Evolutionary conservation across 441 rosid genomes (phyloP).

Genomic region (Gossypium schwendimanii): DNA sequence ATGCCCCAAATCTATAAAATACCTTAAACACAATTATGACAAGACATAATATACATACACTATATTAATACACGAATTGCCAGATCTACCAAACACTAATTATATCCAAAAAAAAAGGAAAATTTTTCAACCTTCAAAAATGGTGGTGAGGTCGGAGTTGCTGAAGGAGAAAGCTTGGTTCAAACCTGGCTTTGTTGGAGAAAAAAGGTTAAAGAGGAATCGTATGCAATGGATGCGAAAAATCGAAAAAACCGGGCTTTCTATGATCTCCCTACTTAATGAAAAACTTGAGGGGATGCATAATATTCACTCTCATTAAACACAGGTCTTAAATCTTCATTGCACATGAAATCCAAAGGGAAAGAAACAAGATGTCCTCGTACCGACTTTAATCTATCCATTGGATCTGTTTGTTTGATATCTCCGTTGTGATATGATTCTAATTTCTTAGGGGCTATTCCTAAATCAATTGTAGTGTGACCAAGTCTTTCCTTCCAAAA

Average conservation of each 20-base stretch:
- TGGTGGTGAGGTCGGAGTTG: too few relatives aligned
- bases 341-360: slow-evolving; percentile 88
- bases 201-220: background rate
- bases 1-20: too few relatives aligned
- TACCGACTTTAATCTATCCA: slow-evolving; percentile 57
- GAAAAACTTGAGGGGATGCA: slow-evolving; percentile 86
- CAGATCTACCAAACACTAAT: too few relatives aligned
- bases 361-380: slow-evolving; percentile 90
- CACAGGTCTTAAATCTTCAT: slow-evolving; percentile 91
- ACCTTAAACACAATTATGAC: too few relatives aligned
- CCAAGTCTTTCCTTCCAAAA: slow-evolving; percentile 80
- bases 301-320: slow-evolving; percentile 95
- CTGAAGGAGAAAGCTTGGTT: too few relatives aligned
- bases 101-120: too few relatives aligned
- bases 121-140: too few relatives aligned
- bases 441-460: slow-evolving; percentile 72
- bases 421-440: slow-evolving; percentile 69
- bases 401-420: slow-evolving; percentile 45
- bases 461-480: slow-evolving; percentile 87
- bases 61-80: too few relatives aligned
- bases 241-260: background rate
- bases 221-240: background rate
- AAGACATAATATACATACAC: too few relatives aligned
- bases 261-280: slow-evolving; percentile 25
- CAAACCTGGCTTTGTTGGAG: too few relatives aligned